Base-by-base conservation (phyloP, 2,329 filamentous ascomycete genomes). In the Neopestalotiopsis sp. region DNA sequence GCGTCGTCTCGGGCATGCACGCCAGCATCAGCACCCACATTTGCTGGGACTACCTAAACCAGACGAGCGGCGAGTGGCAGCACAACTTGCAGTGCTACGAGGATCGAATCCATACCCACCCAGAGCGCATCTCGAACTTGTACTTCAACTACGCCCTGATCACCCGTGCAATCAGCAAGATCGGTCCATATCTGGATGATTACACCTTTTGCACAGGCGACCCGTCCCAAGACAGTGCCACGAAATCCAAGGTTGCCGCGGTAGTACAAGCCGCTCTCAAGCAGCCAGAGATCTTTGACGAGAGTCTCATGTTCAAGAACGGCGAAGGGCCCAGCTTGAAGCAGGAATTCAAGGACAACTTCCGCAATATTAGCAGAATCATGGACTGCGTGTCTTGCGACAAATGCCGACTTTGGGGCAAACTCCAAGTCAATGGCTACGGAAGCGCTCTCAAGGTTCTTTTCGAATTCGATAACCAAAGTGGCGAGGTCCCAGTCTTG, bases 111-210 rank as follows among this genome's bases (percentile, higher is more conserved):
- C 93, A 97, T 80, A 85, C 87, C 28, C 90, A 93, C 78, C 94
- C 95, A 0, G 96, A 99, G 74, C 92, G 95, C 70, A 93, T 99
- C 77, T 96, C 95, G 74, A 99, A 99, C 81, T 87, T 99, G 64
- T 99, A 99, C 84, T 99, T 99, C 85, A 98, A 99, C 88, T 99
- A 97, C 78, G 96, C 96, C 0, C 88, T 99, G n/a, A 87, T 99
- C 56, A 92, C 95, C 32, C 92, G 96, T 64, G 96, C 96, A 13
- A 89, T 98, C 56, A 92, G 94, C 66, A 99, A 99, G 82, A 88
- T 98, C 9, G 93, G 92, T 13, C 92, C 93, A 30, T 91, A 95
- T 74, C 86, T 98, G 10, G 85, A 91, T 72, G 85, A 89, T 71
- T 98, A 98, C 83, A 96, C 93, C 0, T 99, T 97, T 81, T 99